Conservation (phyloP, 352 stramenopile species). For the Thraustochytrium striatum region DNA sequence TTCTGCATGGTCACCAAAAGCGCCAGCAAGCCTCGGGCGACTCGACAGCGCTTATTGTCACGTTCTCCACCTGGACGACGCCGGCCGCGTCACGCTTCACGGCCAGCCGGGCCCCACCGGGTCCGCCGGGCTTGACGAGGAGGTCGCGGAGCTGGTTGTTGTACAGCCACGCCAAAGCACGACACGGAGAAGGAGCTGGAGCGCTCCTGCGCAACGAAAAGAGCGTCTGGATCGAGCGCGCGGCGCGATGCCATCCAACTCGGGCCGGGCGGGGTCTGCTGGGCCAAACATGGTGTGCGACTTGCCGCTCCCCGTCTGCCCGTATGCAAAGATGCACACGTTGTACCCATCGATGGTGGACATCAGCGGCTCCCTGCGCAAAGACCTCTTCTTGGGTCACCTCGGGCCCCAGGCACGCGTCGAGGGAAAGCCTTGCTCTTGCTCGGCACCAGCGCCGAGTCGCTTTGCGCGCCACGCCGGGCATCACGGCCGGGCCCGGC, state of each 20-base stretch:
- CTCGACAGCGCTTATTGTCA: neutral
- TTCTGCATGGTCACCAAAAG: neutral
- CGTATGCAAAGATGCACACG: slow-evolving; percentile 85
- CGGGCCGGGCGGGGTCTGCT: slow-evolving; percentile 14
- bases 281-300: slow-evolving; percentile 71
- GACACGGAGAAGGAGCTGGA: neutral
- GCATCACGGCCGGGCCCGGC: neutral
- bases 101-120: neutral
- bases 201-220: neutral
- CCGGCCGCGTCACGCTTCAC: neutral
- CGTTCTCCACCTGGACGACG: neutral
- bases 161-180: slow-evolving; percentile 31
- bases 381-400: slow-evolving; percentile 58
- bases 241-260: slow-evolving; percentile 19
- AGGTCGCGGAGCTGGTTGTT: slow-evolving; percentile 42
- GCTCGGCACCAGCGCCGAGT: neutral
- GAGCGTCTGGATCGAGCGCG: neutral
- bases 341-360: slow-evolving; percentile 84
- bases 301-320: slow-evolving; percentile 76
- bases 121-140: neutral
- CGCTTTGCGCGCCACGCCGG: neutral
- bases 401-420: slow-evolving; percentile 57
- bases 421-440: slow-evolving; percentile 53
- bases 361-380: slow-evolving; percentile 60
- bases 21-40: neutral